These are phyloP conservation scores for Tulasnella sp. DNA, from an alignment of 768 basidiomycete species.

Conservation along the genomic window DNA sequence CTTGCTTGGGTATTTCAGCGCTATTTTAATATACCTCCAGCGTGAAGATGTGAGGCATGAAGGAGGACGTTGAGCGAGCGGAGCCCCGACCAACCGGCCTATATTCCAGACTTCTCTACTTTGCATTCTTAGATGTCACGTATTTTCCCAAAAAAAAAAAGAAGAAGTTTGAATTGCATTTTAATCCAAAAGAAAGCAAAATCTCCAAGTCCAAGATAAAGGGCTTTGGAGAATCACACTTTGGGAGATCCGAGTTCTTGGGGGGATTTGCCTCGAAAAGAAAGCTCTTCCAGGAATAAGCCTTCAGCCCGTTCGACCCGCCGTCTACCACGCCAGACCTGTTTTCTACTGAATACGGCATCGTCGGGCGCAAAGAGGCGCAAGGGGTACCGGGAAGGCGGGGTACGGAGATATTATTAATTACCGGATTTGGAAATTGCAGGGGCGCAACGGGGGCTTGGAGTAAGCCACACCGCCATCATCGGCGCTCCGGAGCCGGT, in stretches of 20 bases:
- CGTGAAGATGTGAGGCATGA: not conserved
- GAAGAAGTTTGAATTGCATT: not conserved
- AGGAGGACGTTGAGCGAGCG: not conserved
- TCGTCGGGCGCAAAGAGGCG: not conserved
- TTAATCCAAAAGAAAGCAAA: no score
- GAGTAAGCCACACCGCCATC: not conserved
- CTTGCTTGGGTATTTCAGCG: not conserved
- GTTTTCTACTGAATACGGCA: not conserved
- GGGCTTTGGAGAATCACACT: not conserved
- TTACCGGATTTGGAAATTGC: not conserved
- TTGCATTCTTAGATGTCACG: not conserved
- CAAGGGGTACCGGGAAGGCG: not conserved
- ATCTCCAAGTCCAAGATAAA: not conserved
- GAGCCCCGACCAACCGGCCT: not conserved
- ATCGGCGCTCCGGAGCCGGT: not conserved
- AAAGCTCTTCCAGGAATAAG: not conserved
- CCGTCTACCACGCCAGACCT: not conserved
- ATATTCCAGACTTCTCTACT: not conserved
- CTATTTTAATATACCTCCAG: not conserved
- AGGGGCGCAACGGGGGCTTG: not conserved
- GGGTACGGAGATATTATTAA: not conserved
- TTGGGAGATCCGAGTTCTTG: not conserved
- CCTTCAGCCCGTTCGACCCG: conserved; percentile 1
- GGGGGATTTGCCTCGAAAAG: not conserved
- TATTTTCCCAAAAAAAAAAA: not conserved